Percentiles rank a stretch among this genome's conserved stretches.
Conservation (phyloP, 2,329 filamentous ascomycete genomes). For the Neofusicoccum umdonicola region DNA sequence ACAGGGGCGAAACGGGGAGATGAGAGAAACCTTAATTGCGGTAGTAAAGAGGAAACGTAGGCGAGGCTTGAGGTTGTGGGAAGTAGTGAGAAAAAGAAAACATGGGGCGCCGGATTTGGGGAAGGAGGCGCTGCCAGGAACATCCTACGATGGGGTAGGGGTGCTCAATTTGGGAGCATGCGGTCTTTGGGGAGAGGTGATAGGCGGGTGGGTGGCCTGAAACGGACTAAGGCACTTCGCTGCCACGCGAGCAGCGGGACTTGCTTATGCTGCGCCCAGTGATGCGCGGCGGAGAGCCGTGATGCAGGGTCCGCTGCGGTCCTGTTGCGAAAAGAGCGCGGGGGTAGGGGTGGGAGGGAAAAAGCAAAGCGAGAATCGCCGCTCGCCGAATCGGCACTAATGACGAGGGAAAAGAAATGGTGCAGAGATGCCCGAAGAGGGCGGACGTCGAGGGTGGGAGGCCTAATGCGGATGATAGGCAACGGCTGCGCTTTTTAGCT, state of each 20-base stretch:
- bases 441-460: background rate
- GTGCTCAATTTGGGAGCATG: background rate
- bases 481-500: background rate
- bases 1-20: background rate
- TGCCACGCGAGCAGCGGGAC: background rate
- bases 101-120: background rate
- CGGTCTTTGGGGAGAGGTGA: background rate
- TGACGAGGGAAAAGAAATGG: background rate
- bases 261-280: background rate
- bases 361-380: background rate
- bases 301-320: background rate
- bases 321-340: background rate
- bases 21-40: background rate
- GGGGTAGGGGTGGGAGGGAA: background rate
- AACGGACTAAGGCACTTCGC: background rate
- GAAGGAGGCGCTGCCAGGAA: background rate
- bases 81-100: background rate
- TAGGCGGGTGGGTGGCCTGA: background rate
- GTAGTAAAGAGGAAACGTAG: background rate
- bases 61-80: background rate
- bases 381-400: background rate
- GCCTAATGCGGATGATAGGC: background rate
- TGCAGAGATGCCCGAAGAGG: background rate
- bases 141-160: background rate
- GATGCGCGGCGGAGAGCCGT: background rate